Evolutionary conservation across 1,284 basidiomycete species (phyloP), one percentile per base, ranked within the genome.

Genomic region (Ceratorhiza oryzae-sativae): DNA sequence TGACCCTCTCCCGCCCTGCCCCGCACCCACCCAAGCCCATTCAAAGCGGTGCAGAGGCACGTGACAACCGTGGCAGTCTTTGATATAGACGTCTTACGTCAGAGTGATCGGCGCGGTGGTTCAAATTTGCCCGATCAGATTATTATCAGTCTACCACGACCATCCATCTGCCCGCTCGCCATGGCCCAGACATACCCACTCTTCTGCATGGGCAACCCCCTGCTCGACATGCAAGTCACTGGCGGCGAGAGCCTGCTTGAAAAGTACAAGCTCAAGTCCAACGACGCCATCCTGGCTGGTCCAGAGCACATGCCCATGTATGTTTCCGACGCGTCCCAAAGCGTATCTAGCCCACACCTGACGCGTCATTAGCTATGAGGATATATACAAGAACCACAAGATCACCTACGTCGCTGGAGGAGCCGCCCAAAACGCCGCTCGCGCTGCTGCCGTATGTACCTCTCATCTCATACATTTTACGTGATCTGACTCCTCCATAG

Each of bases 331-430:
- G 42, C 20, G 51, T 49, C 46, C 4, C 12, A 49, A 2, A 4
- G 51, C 67, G 49, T 18, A 49, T 45, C 46, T 48, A 32, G 20
- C 49, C 25, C 48, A 62, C 5, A 59, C 30, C 9, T n/a, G 30
- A 61, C 36, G 20, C 41, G 41, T 59, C 27, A 59, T 5, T 76
- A 96, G 94, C 80, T 98, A 98, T 83, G 90, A 94, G 39, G 94
- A 98, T 79, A 83, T 98, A 74, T 88, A 91, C 58, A 86, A 87
- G 76, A 87, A 94, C 76, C 81, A 75, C 45, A 79, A 92, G 72
- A 88, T 95, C 72, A 91, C 89, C 72, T 99, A 97, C 79, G 94
- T 99, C 72, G 97, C 97, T 58, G 97, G 97, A 73, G 97, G 97
- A 79, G 97, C 96, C 46, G 90, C 95, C 27, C 97, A 99, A 82